These are phyloP conservation scores for Ormosia emarginata DNA, from an alignment of 306 rosid species.

Conservation along the genomic window DNA sequence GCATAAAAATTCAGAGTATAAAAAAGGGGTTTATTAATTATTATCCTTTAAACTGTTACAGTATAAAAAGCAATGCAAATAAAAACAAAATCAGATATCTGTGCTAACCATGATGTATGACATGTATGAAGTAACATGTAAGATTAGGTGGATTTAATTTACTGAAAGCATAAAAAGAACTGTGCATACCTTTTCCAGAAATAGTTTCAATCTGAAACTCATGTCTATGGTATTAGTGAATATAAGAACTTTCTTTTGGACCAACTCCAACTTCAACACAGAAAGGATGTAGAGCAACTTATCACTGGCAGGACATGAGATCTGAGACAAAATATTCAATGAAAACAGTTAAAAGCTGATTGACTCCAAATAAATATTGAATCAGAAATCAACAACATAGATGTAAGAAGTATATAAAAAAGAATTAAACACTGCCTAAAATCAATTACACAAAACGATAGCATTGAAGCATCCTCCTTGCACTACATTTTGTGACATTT, in stretches of 20 bases:
- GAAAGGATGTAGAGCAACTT: slow-evolving; percentile 77
- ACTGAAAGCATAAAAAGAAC: slow-evolving; percentile 7
- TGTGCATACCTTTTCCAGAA: slow-evolving; percentile 74
- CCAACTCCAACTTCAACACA: slow-evolving; percentile 84
- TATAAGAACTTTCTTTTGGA: slow-evolving; percentile 85
- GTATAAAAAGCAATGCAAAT: background rate
- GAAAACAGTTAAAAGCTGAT: slow-evolving; percentile 8
- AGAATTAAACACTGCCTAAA: background rate
- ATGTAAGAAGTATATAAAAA: background rate
- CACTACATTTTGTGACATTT: too few species aligned
- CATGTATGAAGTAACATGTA: background rate
- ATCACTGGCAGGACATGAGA: slow-evolving; percentile 63
- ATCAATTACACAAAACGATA: background rate
- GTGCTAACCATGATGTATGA: background rate
- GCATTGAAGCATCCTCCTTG: background rate
- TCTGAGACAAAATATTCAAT: slow-evolving; percentile 42
- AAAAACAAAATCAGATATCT: background rate
- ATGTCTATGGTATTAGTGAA: slow-evolving; percentile 80
- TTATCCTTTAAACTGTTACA: background rate
- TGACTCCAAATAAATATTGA: background rate
- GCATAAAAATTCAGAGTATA: background rate
- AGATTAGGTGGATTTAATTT: background rate
- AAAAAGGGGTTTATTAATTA: background rate
- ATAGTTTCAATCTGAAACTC: slow-evolving; percentile 80
- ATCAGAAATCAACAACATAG: slow-evolving; percentile 16